Percentiles rank a stretch among this genome's conserved stretches.
phyloP scores from a whole-genome alignment of 2,329 filamentous ascomycete genomes.

The Cladorrhinum sp. region DNA sequence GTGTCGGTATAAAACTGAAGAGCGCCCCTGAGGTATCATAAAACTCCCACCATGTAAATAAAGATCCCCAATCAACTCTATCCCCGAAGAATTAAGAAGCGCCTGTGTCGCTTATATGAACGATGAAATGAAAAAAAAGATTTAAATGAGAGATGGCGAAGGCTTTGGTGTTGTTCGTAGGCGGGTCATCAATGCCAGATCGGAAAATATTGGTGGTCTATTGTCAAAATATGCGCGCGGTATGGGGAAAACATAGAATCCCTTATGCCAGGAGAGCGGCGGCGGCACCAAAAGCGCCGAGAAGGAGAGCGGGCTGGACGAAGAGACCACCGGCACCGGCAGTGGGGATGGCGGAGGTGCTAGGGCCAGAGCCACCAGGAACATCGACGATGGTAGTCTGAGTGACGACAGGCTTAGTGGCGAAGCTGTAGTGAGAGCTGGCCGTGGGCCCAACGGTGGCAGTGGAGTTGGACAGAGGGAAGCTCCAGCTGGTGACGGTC shows the following conservation, averaged over 20 bases:
- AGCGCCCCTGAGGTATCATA: constrained; percentile 18
- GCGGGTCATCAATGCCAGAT: constrained; percentile 11
- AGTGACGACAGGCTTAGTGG: constrained; percentile 29
- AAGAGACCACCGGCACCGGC: constrained; percentile 37
- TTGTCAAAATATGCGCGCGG: neutral
- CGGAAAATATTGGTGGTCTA: neutral
- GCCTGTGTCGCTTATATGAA: constrained; percentile 11
- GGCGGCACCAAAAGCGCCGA: constrained; percentile 39
- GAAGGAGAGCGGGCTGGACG: constrained; percentile 40
- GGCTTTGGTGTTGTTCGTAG: constrained; percentile 4
- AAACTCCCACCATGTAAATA: constrained; percentile 19
- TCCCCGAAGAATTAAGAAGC: constrained; percentile 23
- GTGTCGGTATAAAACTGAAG: neutral
- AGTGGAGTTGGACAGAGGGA: constrained; percentile 37
- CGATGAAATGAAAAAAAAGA: constrained; percentile 15
- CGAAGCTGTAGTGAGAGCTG: constrained; percentile 21
- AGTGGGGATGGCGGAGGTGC: constrained; percentile 20
- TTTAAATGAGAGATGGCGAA: neutral
- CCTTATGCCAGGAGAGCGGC: constrained; percentile 38
- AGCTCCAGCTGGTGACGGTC: constrained; percentile 28
- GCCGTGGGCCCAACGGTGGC: constrained; percentile 27
- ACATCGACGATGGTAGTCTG: constrained; percentile 21
- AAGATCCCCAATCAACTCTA: constrained; percentile 4
- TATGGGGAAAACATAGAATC: neutral
- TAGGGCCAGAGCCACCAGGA: constrained; percentile 25